phyloP scores from a whole-genome alignment of 331 rosid genomes.

The Quercus phellos region DNA sequence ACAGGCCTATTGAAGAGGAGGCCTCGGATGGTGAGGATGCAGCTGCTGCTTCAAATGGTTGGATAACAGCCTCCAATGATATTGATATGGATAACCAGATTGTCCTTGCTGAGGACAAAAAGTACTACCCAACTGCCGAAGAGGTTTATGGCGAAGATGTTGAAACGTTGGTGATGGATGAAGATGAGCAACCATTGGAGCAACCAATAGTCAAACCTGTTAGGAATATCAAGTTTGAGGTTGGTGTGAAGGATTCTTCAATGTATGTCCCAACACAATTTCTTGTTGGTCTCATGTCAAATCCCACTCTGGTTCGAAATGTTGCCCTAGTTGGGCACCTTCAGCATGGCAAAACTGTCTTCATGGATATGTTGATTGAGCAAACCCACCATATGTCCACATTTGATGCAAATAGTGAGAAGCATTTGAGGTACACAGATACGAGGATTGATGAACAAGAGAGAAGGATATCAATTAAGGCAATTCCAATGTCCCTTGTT shows the following conservation, averaged over 20 bases:
- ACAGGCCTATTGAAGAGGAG: conserved; percentile 38
- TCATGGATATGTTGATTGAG: conserved; percentile 97
- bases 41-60: conserved; percentile 48
- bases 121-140: conserved; percentile 90
- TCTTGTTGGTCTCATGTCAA: conserved; percentile 87
- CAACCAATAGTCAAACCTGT: conserved; percentile 81
- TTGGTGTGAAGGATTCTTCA: conserved; percentile 93
- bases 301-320: conserved; percentile 69
- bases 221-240: conserved; percentile 74
- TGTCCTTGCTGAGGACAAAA: conserved; percentile 94
- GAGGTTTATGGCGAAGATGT: conserved; percentile 96
- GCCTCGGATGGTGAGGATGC: conserved; percentile 62
- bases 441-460: conserved; percentile 94
- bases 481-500: conserved; percentile 91
- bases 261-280: conserved; percentile 80
- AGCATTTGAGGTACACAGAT: conserved; percentile 67
- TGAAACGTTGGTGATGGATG: conserved; percentile 95
- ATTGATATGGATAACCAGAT: conserved; percentile 81
- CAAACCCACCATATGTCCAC: conserved; percentile 96
- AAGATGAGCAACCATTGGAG: conserved; percentile 83
- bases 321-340: conserved; percentile 89
- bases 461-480: conserved; percentile 82
- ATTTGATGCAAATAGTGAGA: conserved; percentile 67
- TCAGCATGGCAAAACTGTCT: conserved; percentile 93
- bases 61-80: conserved; percentile 68